Conservation (phyloP, 2,329 filamentous ascomycete species). For the Aureobasidium leucospermi region DNA sequence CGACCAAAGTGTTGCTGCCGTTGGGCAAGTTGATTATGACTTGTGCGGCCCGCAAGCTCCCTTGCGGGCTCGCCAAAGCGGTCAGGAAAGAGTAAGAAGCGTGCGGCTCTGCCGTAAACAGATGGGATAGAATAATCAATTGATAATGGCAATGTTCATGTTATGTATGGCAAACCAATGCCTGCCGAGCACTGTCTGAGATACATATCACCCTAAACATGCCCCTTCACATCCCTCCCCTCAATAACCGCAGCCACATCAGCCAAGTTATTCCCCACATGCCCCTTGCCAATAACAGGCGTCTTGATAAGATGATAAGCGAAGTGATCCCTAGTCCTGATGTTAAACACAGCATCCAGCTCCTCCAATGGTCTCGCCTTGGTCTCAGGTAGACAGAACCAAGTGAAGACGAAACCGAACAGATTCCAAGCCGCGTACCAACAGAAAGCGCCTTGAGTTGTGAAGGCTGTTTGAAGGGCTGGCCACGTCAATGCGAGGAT, state of each 20-base stretch:
- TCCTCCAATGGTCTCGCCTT: constrained; percentile 41
- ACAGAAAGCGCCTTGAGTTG: constrained; percentile 43
- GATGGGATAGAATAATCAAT: too few species aligned
- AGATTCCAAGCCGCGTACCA: constrained; percentile 53
- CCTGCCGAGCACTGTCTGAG: too few species aligned
- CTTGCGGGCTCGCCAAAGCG: too few species aligned
- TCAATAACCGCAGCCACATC: constrained; percentile 2
- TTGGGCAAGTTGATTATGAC: too few species aligned
- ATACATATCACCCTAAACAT: neutral
- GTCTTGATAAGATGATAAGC: constrained; percentile 5
- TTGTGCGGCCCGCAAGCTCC: too few species aligned
- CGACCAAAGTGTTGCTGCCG: too few species aligned
- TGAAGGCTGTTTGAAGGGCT: constrained; percentile 39
- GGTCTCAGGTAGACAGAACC: constrained; percentile 39
- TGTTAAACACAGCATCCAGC: constrained; percentile 30
- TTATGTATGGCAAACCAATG: too few species aligned
- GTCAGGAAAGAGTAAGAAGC: too few species aligned
- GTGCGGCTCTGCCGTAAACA: too few species aligned
- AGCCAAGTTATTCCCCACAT: neutral
- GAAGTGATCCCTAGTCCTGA: constrained; percentile 11
- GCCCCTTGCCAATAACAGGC: neutral
- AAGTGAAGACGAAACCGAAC: constrained; percentile 41
- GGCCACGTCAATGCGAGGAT: constrained; percentile 45
- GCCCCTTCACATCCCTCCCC: neutral
- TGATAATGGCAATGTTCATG: too few species aligned